Evolutionary conservation across 106 monocot species (phyloP).

Genomic region (Agapanthus africanus): DNA sequence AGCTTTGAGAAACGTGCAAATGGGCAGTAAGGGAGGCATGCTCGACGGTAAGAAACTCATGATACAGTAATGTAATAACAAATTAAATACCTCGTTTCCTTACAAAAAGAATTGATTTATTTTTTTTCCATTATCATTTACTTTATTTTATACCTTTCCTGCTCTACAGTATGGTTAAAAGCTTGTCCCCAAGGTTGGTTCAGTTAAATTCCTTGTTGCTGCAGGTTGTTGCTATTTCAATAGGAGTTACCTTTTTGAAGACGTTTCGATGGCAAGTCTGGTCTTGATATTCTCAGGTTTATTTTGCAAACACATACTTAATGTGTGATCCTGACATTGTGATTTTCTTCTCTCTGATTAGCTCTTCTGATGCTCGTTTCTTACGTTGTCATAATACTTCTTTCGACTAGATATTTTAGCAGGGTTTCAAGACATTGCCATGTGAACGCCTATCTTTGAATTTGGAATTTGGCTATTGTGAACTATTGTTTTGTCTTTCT

Average conservation of each 20-base stretch:
- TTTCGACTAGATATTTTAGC: too few species aligned
- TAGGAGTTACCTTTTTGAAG: too few species aligned
- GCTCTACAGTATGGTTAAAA: background rate
- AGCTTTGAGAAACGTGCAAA: conserved; percentile 22
- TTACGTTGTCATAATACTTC: too few species aligned
- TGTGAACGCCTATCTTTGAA: too few species aligned
- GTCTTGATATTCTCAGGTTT: too few species aligned
- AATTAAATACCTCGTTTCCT: background rate
- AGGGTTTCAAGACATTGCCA: too few species aligned
- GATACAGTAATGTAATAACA: background rate
- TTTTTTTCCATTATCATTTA: background rate
- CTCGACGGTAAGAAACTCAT: conserved; percentile 3
- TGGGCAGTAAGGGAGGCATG: conserved; percentile 11
- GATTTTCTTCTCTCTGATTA: too few species aligned
- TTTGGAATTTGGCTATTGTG: too few species aligned
- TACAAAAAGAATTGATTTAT: background rate
- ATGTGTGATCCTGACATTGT: too few species aligned
- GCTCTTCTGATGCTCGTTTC: background rate
- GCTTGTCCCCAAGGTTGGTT: background rate
- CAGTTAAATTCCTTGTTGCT: background rate
- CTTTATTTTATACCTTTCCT: background rate
- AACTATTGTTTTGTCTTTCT: too few species aligned
- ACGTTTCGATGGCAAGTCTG: too few species aligned
- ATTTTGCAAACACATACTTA: too few species aligned
- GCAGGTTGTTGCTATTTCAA: background rate